Conservation (phyloP, 2,329 filamentous ascomycete species). For the Capronia epimyces region DNA sequence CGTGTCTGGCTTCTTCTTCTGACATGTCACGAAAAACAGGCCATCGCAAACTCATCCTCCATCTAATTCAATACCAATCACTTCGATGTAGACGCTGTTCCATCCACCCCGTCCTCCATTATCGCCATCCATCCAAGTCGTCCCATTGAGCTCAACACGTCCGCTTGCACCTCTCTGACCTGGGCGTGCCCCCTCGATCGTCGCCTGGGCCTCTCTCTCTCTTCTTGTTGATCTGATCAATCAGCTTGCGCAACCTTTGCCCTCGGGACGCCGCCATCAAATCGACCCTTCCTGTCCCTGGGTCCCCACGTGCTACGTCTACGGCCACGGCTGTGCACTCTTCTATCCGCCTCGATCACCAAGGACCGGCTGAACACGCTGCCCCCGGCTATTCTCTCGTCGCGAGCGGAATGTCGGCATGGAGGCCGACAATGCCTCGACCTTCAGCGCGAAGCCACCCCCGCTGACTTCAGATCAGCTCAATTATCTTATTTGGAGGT, state of each 20-base stretch:
- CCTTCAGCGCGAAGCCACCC: slow-evolving; percentile 33
- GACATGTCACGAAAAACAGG: background rate
- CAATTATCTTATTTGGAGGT: slow-evolving; percentile 66
- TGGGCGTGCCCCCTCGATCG: background rate
- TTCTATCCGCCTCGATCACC: slow-evolving; percentile 2
- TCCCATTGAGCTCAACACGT: background rate
- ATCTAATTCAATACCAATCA: background rate
- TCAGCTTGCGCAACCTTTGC: background rate
- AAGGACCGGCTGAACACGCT: slow-evolving; percentile 3
- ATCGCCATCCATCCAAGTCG: background rate
- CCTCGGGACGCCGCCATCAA: background rate
- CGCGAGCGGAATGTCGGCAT: slow-evolving; percentile 28
- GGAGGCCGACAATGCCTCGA: slow-evolving; percentile 27
- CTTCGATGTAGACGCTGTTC: background rate
- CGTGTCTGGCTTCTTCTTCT: background rate
- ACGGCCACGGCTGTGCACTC: background rate
- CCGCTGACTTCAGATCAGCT: slow-evolving; percentile 56
- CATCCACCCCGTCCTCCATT: background rate
- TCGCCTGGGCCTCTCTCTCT: background rate
- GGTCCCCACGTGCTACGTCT: background rate
- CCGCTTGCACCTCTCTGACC: background rate
- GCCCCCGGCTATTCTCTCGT: slow-evolving; percentile 11
- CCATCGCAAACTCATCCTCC: slow-evolving; percentile 1
- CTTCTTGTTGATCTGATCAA: background rate
- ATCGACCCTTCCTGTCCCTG: background rate